Base-by-base conservation (phyloP, 129 eudicot species). In the Silybum marianum region DNA sequence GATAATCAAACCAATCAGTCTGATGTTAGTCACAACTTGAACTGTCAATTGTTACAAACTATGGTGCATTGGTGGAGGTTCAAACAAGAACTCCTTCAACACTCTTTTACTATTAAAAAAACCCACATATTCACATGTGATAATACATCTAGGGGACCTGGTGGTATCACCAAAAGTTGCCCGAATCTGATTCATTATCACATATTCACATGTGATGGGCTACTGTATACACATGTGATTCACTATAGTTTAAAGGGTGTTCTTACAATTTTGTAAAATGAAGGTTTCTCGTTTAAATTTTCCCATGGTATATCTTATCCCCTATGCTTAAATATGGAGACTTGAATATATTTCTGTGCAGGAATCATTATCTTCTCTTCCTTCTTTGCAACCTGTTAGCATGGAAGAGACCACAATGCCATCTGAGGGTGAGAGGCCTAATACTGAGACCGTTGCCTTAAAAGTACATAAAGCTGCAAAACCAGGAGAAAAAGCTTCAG, bases 401-500 rank as follows among this genome's bases (percentile, higher is more conserved):
- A 81, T 84, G 85, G 90, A 93, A 75, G 94, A 89, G 63, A 80
- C 48, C n/a, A 54, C 51, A 60, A 60, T 74, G 71, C 44, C 81
- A 16, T 67, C 84, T 75, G 86, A 38, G 67, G 80, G 76, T 63
- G 88, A 18, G 65, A 88, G 77, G 51, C 71, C 80, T 39, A 36
- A 3, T 46, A 44, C 83, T 54, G 82, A 69, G 74, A 71, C 76
- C 25, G 54, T 77, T 85, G 73, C 78, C 42, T 67, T 81, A 28
- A 84, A 87, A 80, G 26, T 82, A 65, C 42, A 51, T 79, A 90
- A 95, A 91, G 81, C 88, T 46, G 69, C 85, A 46, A 81, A 91
- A 84, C 90, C 95, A 72, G 99, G 99, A 82, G 93, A 86, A 71
- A 95, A 88, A 80, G 99, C 97, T 23, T 78, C 95, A 3, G 68